Percentiles rank a stretch among this genome's conserved stretches.
phyloP scores from a whole-genome alignment of 2,329 filamentous ascomycete species.

The Dactylonectria estremocensis region DNA sequence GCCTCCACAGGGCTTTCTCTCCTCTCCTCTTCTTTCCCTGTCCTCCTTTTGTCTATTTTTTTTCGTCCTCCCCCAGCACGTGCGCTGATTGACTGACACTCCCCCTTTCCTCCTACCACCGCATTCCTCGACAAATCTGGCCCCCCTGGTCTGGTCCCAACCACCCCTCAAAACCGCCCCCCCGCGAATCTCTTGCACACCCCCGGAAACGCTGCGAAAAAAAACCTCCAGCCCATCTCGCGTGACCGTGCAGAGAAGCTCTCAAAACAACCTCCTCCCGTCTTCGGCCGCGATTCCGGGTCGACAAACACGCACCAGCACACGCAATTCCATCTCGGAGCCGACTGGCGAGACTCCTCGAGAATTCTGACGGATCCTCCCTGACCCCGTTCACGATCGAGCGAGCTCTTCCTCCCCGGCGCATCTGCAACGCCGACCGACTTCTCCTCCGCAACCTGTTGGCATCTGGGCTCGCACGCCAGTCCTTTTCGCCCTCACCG shows the following conservation, averaged over 20 bases:
- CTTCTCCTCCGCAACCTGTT: not conserved
- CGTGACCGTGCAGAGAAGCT: constrained; percentile 39
- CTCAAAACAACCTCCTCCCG: constrained; percentile 9
- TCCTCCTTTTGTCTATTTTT: constrained; percentile 17
- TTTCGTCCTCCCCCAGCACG: constrained; percentile 12
- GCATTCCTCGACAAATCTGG: constrained; percentile 30
- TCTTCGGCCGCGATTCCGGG: not conserved
- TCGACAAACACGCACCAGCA: not conserved
- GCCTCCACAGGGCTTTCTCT: not conserved
- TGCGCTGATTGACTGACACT: constrained; percentile 10
- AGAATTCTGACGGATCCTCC: constrained; percentile 34
- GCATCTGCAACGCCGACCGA: constrained; percentile 37
- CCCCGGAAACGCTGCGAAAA: constrained; percentile 42
- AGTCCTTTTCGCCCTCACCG: constrained; percentile 5
- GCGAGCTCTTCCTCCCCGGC: constrained; percentile 34
- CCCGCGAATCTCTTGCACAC: constrained; percentile 49
- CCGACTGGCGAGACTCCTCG: constrained; percentile 13
- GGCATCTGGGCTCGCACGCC: not conserved
- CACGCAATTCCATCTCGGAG: not conserved
- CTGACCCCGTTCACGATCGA: constrained; percentile 38
- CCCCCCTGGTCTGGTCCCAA: constrained; percentile 32
- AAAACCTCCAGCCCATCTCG: constrained; percentile 41
- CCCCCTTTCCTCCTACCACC: constrained; percentile 22
- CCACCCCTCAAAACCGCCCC: constrained; percentile 43
- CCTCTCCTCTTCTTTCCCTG: constrained; percentile 25